Percentiles rank a stretch among this genome's conserved stretches.
phyloP scores from a whole-genome alignment of 2,329 filamentous ascomycete species.

The Aspergillus viridinutans region DNA sequence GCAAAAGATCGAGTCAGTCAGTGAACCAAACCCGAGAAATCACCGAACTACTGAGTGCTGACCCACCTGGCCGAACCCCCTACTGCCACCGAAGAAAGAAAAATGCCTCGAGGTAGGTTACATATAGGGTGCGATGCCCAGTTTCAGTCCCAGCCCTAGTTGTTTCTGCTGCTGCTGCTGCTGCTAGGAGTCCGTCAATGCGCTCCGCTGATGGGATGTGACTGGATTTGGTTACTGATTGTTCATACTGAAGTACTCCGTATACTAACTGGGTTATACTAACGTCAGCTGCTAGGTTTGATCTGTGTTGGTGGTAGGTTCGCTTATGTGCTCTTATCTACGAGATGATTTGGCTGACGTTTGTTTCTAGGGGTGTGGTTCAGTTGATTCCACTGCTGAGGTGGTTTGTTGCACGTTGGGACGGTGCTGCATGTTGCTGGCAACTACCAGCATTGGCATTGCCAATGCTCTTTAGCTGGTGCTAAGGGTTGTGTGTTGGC shows the following conservation, averaged over 20 bases:
- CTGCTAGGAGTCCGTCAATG: neutral
- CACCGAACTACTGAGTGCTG: neutral
- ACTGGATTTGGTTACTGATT: neutral
- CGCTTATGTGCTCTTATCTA: neutral
- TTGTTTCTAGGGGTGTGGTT: neutral
- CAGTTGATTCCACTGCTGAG: too few species aligned
- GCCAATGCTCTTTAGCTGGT: neutral
- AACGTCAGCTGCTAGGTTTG: neutral
- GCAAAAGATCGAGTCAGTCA: neutral
- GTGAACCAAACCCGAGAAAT: neutral
- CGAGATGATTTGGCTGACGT: neutral
- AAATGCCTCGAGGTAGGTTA: neutral
- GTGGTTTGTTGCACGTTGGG: neutral
- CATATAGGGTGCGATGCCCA: neutral
- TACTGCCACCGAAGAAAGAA: neutral
- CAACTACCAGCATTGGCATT: neutral
- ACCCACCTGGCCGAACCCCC: conserved; percentile 2
- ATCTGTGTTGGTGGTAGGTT: neutral
- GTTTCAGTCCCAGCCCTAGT: neutral
- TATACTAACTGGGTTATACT: neutral
- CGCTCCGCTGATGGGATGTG: neutral
- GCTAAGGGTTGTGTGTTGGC: neutral
- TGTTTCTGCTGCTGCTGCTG: neutral
- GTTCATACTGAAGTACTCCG: neutral
- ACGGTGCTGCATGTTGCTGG: neutral